Base-by-base conservation (phyloP, 129 eudicot species). In the Ambrosia trifida region DNA sequence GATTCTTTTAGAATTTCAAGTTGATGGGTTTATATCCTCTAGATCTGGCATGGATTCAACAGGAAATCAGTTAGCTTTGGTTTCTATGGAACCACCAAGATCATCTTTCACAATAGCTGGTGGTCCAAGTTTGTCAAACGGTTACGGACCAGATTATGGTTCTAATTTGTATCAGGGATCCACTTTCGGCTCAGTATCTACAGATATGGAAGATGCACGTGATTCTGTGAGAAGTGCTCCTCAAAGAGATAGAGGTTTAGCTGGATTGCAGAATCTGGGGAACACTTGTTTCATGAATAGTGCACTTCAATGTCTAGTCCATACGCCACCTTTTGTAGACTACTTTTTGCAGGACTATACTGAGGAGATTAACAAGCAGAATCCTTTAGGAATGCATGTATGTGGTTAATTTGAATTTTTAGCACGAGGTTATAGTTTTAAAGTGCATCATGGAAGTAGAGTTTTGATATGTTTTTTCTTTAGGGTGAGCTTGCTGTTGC, bases 261-360 rank as follows among this genome's bases (percentile, higher is more conserved):
- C 99, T 7, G 99, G 99, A 64, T 76, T 95, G 78, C 96, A 87
- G 75, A 95, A 95, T 83, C 83, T 95, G 71, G 99, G 99, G 45
- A 93, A 93, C 68, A 93, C 98, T 49, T 93, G 98, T 85, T 93
- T 93, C 76, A 93, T 95, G 99, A 95, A 95, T 76, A 95, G 99
- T 65, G 83, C 97, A 2, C 83, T 95, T 75, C 99, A 95, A 63
- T 95, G 99, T 85, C 75, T 95, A 68, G 94, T 95, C 46, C 99
- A 95, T 83, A 95, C 99, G 40, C 92, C 91, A 7, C 91, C 86
- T 64, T 85, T 95, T 12, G 93, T 82, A 63, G 91, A 90, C 50
- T 95, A 90, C 83, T 95, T 95, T 82, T 60, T 87, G 81, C 78
- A 88, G 82, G 96, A 95, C 68, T 95, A 87, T 70, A 85, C 81